Evolutionary conservation across 176 grass and related monocot genomes (phyloP), one percentile per base, ranked within the genome.

Genomic region (Lolium multiflorum): DNA sequence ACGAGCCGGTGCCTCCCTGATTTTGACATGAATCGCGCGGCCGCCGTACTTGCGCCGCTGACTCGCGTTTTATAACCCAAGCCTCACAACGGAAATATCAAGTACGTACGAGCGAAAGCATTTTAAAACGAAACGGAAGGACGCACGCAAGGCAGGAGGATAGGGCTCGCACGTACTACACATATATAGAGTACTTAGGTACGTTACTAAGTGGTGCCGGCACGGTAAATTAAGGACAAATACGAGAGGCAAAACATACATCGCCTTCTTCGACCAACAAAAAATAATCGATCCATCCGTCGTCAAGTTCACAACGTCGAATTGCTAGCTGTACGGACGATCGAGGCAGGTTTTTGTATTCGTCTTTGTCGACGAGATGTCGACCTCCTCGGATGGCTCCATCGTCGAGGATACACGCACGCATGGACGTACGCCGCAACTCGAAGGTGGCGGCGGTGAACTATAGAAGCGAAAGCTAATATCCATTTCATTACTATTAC

Each of bases 401-500:
- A 48, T 63, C 58, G 48, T 25, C 28, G 28, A 78, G 73, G 84
- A 90, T 78, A 86, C 72, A 35, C 31, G 52, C 63, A 72, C 16
- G 51, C 67, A 67, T 71, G 58, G 64, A 35, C 31, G 31, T 35
- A 82, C 54, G 83, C 54, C 28, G 79, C 63, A 78, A 82, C 88
- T 86, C 24, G 67, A 37, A 47, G 26, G 46, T 17, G 31, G 63
- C 41, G 41, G 41, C 41, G 41, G 41, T 73, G 79, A 79, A 73
- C 80, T 64, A 31, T 31, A 62, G 62, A 86, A 62, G 63, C 83
- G 54, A 82, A 82, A 82, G 52, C 28, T 72, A 68, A 35, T 82
- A 78, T 78, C 44, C 0, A 18, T 9, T 24, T 43, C 3, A 47
- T 9, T 62, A 58, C 37, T 62, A 54, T 54, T 58, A 14, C 3